Evolutionary conservation across 2,329 filamentous ascomycete genomes (phyloP).

Genomic region (Penicillium olsonii): DNA sequence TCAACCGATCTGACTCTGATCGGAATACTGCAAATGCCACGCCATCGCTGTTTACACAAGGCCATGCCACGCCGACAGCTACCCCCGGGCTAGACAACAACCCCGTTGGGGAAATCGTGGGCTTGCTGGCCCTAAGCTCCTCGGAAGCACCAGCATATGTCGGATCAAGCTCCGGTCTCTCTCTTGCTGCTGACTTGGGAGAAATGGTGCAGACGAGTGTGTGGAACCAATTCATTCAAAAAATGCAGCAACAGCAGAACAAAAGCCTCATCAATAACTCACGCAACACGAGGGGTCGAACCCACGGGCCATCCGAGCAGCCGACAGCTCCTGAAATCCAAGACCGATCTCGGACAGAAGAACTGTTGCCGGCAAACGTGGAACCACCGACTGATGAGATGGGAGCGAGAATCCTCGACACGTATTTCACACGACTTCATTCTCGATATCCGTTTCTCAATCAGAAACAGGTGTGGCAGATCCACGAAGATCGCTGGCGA

Average conservation of each 20-base stretch:
- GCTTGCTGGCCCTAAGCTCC: constrained; percentile 49
- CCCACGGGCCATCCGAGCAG: constrained; percentile 18
- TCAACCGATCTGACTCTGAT: constrained; percentile 21
- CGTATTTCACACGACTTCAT: constrained; percentile 51
- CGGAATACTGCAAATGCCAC: constrained; percentile 16
- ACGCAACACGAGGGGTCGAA: constrained; percentile 3
- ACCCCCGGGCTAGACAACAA: constrained; percentile 34
- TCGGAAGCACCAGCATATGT: constrained; percentile 53
- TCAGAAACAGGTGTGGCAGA: constrained; percentile 46
- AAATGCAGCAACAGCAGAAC: constrained; percentile 21
- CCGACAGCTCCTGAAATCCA: constrained; percentile 20
- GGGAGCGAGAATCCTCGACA: constrained; percentile 46
- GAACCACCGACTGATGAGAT: constrained; percentile 51
- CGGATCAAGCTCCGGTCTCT: constrained; percentile 52
- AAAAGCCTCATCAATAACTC: constrained; percentile 18
- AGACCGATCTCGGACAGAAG: constrained; percentile 34
- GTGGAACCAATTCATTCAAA: constrained; percentile 53
- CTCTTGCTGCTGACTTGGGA: constrained; percentile 52
- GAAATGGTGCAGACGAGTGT: constrained; percentile 58
- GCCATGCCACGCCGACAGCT: constrained; percentile 17
- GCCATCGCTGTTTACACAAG: constrained; percentile 27
- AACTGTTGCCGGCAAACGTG: constrained; percentile 43
- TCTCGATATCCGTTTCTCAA: constrained; percentile 54
- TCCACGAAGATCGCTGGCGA: constrained; percentile 46
- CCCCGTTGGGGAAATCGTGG: constrained; percentile 49